Base-by-base conservation (phyloP, 192 early-diverging fungal species). In the Linnemannia elongata region DNA sequence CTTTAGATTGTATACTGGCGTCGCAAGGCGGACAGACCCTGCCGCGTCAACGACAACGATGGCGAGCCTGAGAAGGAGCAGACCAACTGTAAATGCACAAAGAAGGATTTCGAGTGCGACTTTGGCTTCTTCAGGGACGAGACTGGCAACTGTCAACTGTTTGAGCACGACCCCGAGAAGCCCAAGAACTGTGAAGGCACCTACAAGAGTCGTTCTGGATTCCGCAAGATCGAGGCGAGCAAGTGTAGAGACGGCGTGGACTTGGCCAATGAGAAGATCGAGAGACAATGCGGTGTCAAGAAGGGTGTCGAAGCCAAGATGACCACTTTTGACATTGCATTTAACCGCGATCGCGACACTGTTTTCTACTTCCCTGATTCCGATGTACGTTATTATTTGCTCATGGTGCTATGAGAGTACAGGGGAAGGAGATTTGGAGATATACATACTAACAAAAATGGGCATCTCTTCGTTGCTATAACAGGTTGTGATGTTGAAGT, bases 71-170 rank as follows among this genome's bases (percentile, higher is more conserved):
- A 90, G 15, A 91, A 88, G 12, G 86, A 88, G 24, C 73, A 81
- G 27, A 81, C 93, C 38, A 79, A 85, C 38, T 99, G 98, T 89
- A 83, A 90, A 81, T 99, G 98, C 86, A 90, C 92, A 4, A 80
- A 92, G 6, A 88, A 84, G 30, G 98, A 99, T 89, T 99, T 89
- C 82, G 97, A 98, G 93, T 99, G 98, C 82, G 97, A 95, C 55
- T 91, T 93, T 91, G 92, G 93, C 15, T 99, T 96, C 83, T 98
- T 94, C 91, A 92, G 90, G 41, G 90, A 96, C 72, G 91, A 88
- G 41, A 84, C 93, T 22, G 94, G 94, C 54, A 78, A 92, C 57
- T 97, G 97, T 74, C 90, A 89, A 6, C 87, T 92, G 13, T 91
- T 93, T 69, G 95, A 94, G 12, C 91, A 86, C 22, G 96, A 99